Base-by-base conservation (phyloP, 345 rosid genomes). In the Stellera chamaejasme region DNA sequence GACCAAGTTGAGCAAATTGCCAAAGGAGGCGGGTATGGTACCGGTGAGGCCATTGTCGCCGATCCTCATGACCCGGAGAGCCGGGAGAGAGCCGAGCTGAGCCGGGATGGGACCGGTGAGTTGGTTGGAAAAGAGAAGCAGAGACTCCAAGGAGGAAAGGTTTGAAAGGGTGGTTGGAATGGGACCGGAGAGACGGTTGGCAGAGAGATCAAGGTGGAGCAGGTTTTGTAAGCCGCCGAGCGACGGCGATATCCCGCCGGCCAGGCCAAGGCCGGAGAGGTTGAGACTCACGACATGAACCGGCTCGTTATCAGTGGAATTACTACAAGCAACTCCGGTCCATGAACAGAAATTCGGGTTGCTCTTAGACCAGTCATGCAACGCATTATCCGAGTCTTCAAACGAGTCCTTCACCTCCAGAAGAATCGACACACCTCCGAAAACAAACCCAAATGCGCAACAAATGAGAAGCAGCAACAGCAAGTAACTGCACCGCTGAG, bases 181-280 rank as follows among this genome's bases (percentile, higher is more conserved):
- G 77, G 94, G 85, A 27, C 99, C 97, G 68, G 63, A 67, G 23
- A 93, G 82, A 70, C 64, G 60, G 72, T 93, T 93, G 62, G 89
- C 79, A 45, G 97, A 93, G 57, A 89, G 92, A 75, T 93, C 99
- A 52, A 93, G 97, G 72, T 86, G 90, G 82, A 79, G 68, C 63
- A 93, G 88, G 82, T 80, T 77, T 28, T 46, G 62, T 27, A 93
- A 71, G 56, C 76, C 82, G 57, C 86, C 83, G 39, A 93, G 67
- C 11, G 79, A 71, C 0, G 92, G 80, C 13, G 97, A 74, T 43
- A 93, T 58, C 10, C 88, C 74, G 26, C 99, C 99, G 56, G 69
- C 63, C 52, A 93, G 70, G 2, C 82, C 74, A 13, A 78, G 75
- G 47, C 64, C 84, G 26, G 97, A 79, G 0, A 89, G 83, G 65